A percentile compares a stretch with the other conserved stretches of the same genome.
Conservation (phyloP, 306 rosid species). For the Dryas octopetala region DNA sequence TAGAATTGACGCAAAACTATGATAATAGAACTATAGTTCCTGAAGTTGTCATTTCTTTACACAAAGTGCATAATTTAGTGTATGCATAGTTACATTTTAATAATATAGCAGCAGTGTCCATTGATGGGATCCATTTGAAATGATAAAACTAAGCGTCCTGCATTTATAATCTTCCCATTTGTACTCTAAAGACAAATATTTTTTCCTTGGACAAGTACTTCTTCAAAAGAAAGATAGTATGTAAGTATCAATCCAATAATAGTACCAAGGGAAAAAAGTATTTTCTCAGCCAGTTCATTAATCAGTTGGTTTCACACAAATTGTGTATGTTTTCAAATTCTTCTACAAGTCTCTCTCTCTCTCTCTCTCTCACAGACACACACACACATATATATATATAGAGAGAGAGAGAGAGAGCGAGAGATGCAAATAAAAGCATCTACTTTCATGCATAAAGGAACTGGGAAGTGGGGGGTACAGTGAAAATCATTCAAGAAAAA, state of each 20-base stretch:
- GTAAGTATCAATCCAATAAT: too few species aligned
- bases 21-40: constrained; percentile 1
- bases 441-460: not conserved
- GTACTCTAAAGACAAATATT: not conserved
- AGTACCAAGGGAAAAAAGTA: not conserved
- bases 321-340: not conserved
- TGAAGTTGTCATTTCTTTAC: not conserved
- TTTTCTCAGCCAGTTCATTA: constrained; percentile 7
- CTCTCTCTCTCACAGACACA: too few species aligned
- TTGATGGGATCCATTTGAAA: not conserved
- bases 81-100: not conserved
- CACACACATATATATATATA: too few species aligned
- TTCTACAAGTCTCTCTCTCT: not conserved
- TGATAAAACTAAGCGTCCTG: not conserved
- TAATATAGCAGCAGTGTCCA: not conserved
- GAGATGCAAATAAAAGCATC: not conserved
- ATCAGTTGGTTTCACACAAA: not conserved
- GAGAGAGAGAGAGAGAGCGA: not conserved
- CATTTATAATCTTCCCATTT: not conserved
- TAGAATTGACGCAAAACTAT: constrained; percentile 9
- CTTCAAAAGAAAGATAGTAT: not conserved
- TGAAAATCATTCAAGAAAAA: not conserved
- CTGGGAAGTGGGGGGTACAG: not conserved
- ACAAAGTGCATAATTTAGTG: not conserved
- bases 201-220: not conserved